Percentiles rank a stretch among this genome's conserved stretches.
Evolutionary conservation across 495 filamentous ascomycete genomes (phyloP).

Genomic region (Daldinia concentrica): DNA sequence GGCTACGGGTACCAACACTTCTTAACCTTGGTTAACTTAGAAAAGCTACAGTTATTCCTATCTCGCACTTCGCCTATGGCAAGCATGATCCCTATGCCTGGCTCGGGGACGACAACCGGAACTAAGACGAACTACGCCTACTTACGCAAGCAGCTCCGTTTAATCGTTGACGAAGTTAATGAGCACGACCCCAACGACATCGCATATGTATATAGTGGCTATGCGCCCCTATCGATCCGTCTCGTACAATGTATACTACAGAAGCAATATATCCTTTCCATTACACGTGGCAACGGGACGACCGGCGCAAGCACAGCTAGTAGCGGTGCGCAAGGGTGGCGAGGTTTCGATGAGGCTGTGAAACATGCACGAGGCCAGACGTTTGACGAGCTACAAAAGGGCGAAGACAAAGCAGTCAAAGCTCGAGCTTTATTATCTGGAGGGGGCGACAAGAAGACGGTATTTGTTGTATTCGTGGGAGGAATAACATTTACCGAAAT

Average conservation of each 20-base stretch:
- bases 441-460: slow-evolving; percentile 77
- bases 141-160: slow-evolving; percentile 81
- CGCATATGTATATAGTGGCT: slow-evolving; percentile 96
- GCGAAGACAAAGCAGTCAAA: slow-evolving; percentile 90
- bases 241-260: slow-evolving; percentile 95
- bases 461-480: slow-evolving; percentile 93
- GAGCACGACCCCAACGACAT: slow-evolving; percentile 97
- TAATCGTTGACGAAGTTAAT: slow-evolving; percentile 96
- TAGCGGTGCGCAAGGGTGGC: slow-evolving; percentile 80
- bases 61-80: slow-evolving; percentile 74
- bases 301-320: slow-evolving; percentile 58
- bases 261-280: slow-evolving; percentile 80
- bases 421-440: slow-evolving; percentile 85
- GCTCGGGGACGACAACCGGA: slow-evolving; percentile 61
- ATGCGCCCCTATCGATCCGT: slow-evolving; percentile 91
- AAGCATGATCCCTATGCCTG: slow-evolving; percentile 73
- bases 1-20: slow-evolving; percentile 96
- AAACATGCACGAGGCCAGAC: slow-evolving; percentile 86
- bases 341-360: slow-evolving; percentile 87
- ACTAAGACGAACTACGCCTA: slow-evolving; percentile 90
- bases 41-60: slow-evolving; percentile 86
- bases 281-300: slow-evolving; percentile 66
- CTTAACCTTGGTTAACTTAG: slow-evolving; percentile 86
- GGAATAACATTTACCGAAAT: slow-evolving; percentile 97
- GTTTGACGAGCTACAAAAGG: slow-evolving; percentile 92